Conservation (phyloP, 225 moss, liverwort and hornwort species). For the Physcomitrellopsis africana region DNA sequence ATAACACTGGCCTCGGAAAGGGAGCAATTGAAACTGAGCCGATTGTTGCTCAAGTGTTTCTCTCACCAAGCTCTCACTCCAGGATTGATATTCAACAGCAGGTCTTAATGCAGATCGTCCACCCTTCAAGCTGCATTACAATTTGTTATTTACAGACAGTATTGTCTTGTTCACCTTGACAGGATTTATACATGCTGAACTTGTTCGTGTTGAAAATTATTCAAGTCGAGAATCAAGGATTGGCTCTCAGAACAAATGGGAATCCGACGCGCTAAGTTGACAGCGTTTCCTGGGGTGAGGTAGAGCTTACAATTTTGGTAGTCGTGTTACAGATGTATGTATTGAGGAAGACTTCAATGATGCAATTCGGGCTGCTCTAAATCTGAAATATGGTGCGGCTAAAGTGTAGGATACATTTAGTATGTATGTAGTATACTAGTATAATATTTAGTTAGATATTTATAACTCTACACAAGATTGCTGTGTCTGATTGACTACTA, state of each 20-base stretch:
- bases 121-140: neutral
- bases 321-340: constrained; percentile 65
- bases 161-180: constrained; percentile 9
- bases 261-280: too few species aligned
- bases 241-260: too few species aligned
- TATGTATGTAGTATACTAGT: too few species aligned
- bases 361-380: too few species aligned
- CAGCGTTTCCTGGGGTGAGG: too few species aligned
- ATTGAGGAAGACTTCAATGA: constrained; percentile 75
- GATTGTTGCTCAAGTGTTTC: constrained; percentile 77
- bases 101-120: constrained; percentile 34
- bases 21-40: constrained; percentile 84
- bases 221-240: neutral
- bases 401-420: too few species aligned
- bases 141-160: neutral
- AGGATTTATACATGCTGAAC: neutral
- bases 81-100: constrained; percentile 68
- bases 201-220: constrained; percentile 4
- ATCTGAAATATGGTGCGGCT: too few species aligned
- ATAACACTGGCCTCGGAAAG: constrained; percentile 70
- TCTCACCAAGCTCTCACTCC: constrained; percentile 65
- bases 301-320: neutral
- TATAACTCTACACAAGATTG: too few species aligned
- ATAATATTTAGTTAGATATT: too few species aligned
- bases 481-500: too few species aligned